Evolutionary conservation across 208 protist genomes (phyloP).

Genomic region (Herpetomonas samuelpessoai): DNA sequence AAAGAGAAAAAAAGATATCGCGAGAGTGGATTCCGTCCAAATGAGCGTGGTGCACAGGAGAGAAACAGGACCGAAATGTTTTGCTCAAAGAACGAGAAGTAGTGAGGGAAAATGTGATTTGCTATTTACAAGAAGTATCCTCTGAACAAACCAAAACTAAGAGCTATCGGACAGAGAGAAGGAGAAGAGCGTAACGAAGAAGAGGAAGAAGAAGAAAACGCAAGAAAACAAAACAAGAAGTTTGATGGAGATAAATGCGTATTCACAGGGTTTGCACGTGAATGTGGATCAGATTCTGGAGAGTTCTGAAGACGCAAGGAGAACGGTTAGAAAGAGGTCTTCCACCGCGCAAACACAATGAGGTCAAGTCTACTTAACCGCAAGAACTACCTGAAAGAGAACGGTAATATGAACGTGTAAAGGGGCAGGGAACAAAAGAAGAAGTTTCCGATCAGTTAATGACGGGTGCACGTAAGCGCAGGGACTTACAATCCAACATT

Average conservation of each 20-base stretch:
- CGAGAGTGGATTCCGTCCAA: background rate
- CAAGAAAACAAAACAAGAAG: background rate
- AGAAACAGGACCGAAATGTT: slow-evolving; percentile 4
- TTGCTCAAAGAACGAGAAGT: slow-evolving; percentile 10
- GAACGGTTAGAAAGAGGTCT: too few relatives aligned
- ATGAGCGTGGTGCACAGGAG: slow-evolving; percentile 1
- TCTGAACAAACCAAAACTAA: slow-evolving; percentile 5
- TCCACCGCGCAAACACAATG: too few relatives aligned
- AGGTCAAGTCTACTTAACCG: too few relatives aligned
- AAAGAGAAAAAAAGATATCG: slow-evolving; percentile 12
- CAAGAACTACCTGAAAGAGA: too few relatives aligned
- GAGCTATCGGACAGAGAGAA: background rate
- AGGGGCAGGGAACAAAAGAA: too few relatives aligned
- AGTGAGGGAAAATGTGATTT: slow-evolving; percentile 18
- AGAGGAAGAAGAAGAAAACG: background rate
- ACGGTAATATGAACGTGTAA: too few relatives aligned
- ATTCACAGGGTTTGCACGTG: background rate
- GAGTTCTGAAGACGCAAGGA: too few relatives aligned
- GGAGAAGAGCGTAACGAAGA: background rate
- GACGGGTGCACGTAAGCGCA: too few relatives aligned
- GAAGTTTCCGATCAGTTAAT: too few relatives aligned
- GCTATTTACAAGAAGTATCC: slow-evolving; percentile 3
- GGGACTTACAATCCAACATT: too few relatives aligned
- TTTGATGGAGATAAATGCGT: background rate
- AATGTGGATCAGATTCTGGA: background rate